Evolutionary conservation across 1,139 yeast species (phyloP).

Genomic region (Arxiozyma heterogenica): DNA sequence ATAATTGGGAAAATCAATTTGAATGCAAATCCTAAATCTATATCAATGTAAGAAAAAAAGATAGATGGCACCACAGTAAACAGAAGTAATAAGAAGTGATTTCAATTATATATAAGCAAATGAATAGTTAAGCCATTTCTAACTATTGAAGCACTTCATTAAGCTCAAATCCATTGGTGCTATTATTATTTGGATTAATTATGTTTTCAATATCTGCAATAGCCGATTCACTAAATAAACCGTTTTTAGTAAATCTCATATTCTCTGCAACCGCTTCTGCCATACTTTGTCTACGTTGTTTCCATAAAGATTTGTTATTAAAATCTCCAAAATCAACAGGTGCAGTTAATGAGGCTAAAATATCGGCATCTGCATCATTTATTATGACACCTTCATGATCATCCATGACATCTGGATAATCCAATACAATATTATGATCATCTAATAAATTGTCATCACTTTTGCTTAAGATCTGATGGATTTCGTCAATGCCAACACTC

Average conservation of each 20-base stretch:
- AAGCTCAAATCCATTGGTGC: constrained; percentile 20
- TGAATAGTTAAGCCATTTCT: background rate
- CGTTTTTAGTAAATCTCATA: constrained; percentile 60
- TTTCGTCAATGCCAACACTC: constrained; percentile 27
- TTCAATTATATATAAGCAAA: background rate
- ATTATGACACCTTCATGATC: constrained; percentile 10
- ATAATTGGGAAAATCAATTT: background rate
- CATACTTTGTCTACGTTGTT: constrained; percentile 50
- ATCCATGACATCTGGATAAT: constrained; percentile 6
- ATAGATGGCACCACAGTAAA: no score
- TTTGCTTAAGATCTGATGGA: constrained; percentile 20
- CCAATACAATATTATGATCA: constrained; percentile 12
- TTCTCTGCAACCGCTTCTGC: constrained; percentile 74
- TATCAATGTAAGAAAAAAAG: no score
- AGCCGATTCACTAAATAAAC: constrained; percentile 64
- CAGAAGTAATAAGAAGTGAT: no score
- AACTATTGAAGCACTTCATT: constrained; percentile 17
- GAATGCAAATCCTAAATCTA: no score
- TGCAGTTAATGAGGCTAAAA: constrained; percentile 29
- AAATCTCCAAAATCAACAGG: constrained; percentile 25
- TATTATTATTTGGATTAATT: constrained; percentile 15
- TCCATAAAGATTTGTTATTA: constrained; percentile 21
- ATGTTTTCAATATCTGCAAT: constrained; percentile 61
- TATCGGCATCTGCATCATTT: constrained; percentile 23
- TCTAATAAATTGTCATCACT: constrained; percentile 18